phyloP scores from a whole-genome alignment of 2,329 filamentous ascomycete species.

The Aphanocladium album region DNA sequence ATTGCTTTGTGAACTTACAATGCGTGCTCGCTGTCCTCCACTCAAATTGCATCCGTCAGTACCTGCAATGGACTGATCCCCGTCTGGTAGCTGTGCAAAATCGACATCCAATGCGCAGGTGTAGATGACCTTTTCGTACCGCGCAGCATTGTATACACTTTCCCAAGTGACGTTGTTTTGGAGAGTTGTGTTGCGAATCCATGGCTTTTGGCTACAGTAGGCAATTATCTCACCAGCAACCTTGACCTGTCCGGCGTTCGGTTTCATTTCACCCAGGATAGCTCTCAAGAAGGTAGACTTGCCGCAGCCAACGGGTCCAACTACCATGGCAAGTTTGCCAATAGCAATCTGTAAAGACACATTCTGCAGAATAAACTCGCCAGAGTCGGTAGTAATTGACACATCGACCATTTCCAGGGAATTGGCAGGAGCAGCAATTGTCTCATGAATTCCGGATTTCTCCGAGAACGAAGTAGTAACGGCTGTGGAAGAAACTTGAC shows the following conservation, averaged over 20 bases:
- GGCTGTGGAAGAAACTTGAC: no score
- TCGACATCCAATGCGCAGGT: conserved; percentile 31
- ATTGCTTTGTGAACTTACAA: conserved; percentile 10
- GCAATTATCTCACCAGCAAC: conserved; percentile 17
- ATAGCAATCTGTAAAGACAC: not conserved
- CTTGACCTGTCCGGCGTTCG: conserved; percentile 19
- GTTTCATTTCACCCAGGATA: conserved; percentile 11
- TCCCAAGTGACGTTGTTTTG: not conserved
- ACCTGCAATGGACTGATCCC: not conserved
- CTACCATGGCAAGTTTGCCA: not conserved
- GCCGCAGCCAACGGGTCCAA: conserved; percentile 3
- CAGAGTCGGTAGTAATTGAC: not conserved
- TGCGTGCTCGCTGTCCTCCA: conserved; percentile 20
- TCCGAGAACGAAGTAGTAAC: not conserved
- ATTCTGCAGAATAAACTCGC: not conserved
- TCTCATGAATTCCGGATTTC: no score
- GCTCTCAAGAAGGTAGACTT: not conserved
- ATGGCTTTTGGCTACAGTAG: conserved; percentile 11
- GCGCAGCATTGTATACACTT: not conserved
- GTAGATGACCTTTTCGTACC: not conserved
- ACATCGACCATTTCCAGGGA: not conserved
- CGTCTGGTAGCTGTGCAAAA: conserved; percentile 25
- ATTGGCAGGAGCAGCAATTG: not conserved
- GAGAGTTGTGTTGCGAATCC: conserved; percentile 1
- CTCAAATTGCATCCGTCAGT: conserved; percentile 17